These are phyloP conservation scores for Lodderomyces margitis DNA, from an alignment of 1,139 yeast genomes.

Conservation along the genomic window DNA sequence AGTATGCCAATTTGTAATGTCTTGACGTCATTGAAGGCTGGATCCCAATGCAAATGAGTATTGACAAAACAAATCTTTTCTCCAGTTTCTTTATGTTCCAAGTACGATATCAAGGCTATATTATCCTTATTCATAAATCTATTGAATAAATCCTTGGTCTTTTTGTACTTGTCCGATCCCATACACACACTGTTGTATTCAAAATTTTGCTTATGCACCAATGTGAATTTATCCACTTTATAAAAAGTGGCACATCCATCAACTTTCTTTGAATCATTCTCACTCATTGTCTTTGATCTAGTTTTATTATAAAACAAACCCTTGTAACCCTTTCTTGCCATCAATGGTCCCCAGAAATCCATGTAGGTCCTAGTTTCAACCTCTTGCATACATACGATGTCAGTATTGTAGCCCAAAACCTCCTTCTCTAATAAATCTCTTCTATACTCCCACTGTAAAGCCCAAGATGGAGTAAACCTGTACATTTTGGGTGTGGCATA, in stretches of 20 bases:
- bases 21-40: conserved; percentile 93
- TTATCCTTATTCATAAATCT: conserved; percentile 97
- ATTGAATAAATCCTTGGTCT: conserved; percentile 91
- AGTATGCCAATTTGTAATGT: conserved; percentile 92
- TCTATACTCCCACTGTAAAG: conserved; percentile 92
- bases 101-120: conserved; percentile 76
- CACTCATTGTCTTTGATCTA: conserved; percentile 88
- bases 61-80: conserved; percentile 75
- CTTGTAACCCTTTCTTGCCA: conserved; percentile 73
- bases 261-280: conserved; percentile 79
- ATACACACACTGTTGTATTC: conserved; percentile 89
- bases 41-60: conserved; percentile 99
- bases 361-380: conserved; percentile 86
- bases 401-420: conserved; percentile 61
- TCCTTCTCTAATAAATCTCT: conserved; percentile 72
- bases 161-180: conserved; percentile 84
- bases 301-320: conserved; percentile 85
- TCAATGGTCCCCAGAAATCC: conserved; percentile 78
- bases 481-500: conserved; percentile 92
- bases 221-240: conserved; percentile 64
- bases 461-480: conserved; percentile 97
- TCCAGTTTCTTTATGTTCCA: conserved; percentile 73
- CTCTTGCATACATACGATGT: conserved; percentile 89
- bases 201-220: conserved; percentile 68
- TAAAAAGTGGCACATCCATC: conserved; percentile 97